These are phyloP conservation scores for Aphanoascus verrucosus DNA, from an alignment of 2,329 filamentous ascomycete species.

Conservation along the genomic window DNA sequence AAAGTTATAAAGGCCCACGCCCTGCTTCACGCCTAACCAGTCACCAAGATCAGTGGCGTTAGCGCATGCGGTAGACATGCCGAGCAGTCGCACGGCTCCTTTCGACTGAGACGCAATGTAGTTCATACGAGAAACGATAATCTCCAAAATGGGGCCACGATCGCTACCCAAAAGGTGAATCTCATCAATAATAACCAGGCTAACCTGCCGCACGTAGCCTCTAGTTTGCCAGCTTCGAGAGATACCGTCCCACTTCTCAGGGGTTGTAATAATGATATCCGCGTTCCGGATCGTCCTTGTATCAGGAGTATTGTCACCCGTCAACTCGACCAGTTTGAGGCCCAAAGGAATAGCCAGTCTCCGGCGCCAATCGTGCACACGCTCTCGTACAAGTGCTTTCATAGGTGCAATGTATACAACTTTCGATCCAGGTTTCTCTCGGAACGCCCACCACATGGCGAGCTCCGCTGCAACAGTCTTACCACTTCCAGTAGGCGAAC, in stretches of 20 bases:
- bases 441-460: slow-evolving; percentile 99
- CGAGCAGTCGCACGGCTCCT: slow-evolving; percentile 74
- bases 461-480: slow-evolving; percentile 95
- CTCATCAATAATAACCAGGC: slow-evolving; percentile 94
- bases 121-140: slow-evolving; percentile 90
- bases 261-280: slow-evolving; percentile 95
- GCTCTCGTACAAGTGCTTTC: slow-evolving; percentile 94
- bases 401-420: slow-evolving; percentile 98
- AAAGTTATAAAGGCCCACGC: slow-evolving; percentile 89
- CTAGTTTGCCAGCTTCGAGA: slow-evolving; percentile 97
- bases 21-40: slow-evolving; percentile 94
- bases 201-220: slow-evolving; percentile 89
- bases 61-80: slow-evolving; percentile 98
- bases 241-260: slow-evolving; percentile 99
- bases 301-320: slow-evolving; percentile 95
- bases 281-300: slow-evolving; percentile 90
- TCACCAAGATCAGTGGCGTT: slow-evolving; percentile 90
- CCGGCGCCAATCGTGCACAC: slow-evolving; percentile 87
- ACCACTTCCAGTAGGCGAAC: slow-evolving; percentile 91
- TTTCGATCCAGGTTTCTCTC: slow-evolving; percentile 86
- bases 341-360: slow-evolving; percentile 74
- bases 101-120: slow-evolving; percentile 94
- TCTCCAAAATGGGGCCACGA: slow-evolving; percentile 92
- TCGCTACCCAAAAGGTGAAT: slow-evolving; percentile 96
- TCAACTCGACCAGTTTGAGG: slow-evolving; percentile 85